A percentile compares a stretch with the other conserved stretches of the same genome.
Conservation (phyloP, 2,329 filamentous ascomycete species). For the Pseudocercospora macadamiae region DNA sequence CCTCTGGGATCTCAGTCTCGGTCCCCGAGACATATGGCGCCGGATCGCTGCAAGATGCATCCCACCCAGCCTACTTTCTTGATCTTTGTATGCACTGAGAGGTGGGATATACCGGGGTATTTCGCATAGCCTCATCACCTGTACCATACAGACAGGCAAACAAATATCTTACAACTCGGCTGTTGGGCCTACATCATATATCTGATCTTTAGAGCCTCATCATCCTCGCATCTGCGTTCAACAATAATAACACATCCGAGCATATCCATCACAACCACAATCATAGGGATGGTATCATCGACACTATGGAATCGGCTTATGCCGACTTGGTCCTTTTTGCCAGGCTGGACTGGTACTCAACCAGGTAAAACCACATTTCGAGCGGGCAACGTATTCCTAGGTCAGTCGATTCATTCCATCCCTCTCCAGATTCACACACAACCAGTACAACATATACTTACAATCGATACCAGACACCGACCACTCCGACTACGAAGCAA, state of each 20-base stretch:
- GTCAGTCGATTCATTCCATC: background rate
- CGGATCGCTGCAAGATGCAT: background rate
- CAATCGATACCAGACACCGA: background rate
- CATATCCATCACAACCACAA: background rate
- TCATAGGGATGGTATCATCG: background rate
- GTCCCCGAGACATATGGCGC: background rate
- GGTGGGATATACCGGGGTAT: slow-evolving; percentile 5
- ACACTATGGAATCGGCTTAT: background rate
- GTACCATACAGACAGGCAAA: no score
- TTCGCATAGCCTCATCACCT: no score
- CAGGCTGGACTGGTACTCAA: background rate
- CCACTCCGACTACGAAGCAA: slow-evolving; percentile 5
- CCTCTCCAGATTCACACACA: background rate
- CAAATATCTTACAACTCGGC: background rate
- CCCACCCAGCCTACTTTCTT: background rate
- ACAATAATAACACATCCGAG: background rate
- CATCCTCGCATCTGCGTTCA: background rate
- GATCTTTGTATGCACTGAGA: background rate
- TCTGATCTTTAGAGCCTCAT: slow-evolving; percentile 3
- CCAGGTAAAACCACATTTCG: background rate
- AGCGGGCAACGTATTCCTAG: background rate
- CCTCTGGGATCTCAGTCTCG: background rate
- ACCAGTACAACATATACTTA: background rate
- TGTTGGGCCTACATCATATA: background rate
- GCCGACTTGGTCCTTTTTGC: slow-evolving; percentile 1